phyloP scores from a whole-genome alignment of 2,329 filamentous ascomycete species.

The Penicillium sp. region DNA sequence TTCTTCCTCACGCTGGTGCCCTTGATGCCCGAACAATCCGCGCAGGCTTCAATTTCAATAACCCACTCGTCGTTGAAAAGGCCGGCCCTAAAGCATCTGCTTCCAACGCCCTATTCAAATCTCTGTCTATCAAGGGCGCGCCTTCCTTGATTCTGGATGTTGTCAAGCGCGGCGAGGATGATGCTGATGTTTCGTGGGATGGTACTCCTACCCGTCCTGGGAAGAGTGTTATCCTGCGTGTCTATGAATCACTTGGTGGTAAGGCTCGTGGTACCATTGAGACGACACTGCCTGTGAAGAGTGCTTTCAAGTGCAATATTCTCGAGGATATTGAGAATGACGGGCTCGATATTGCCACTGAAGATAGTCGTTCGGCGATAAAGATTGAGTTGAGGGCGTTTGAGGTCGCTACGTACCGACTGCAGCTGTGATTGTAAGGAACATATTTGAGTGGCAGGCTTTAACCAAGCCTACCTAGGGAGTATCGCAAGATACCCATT shows the following conservation, averaged over 20 bases:
- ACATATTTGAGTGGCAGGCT: not conserved
- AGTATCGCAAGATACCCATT: not conserved
- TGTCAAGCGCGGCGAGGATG: conserved; percentile 90
- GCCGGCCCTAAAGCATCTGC: conserved; percentile 20
- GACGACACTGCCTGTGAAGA: conserved; percentile 69
- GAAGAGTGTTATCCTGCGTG: conserved; percentile 74
- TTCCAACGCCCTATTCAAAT: conserved; percentile 40
- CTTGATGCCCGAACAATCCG: conserved; percentile 73
- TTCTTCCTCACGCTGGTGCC: conserved; percentile 76
- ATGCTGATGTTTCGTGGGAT: conserved; percentile 64
- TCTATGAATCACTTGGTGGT: conserved; percentile 89
- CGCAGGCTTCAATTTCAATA: conserved; percentile 88
- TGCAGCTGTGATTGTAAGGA: conserved; percentile 51
- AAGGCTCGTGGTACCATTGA: conserved; percentile 69
- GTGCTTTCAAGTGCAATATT: conserved; percentile 78
- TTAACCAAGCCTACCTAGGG: not conserved
- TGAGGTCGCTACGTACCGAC: conserved; percentile 78
- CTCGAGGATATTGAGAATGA: conserved; percentile 82
- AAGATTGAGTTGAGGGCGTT: conserved; percentile 71
- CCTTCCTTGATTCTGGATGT: conserved; percentile 77
- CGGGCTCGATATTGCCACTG: conserved; percentile 49
- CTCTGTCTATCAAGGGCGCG: conserved; percentile 67
- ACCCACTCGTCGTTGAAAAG: conserved; percentile 63
- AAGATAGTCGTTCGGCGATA: conserved; percentile 47
- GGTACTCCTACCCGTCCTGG: conserved; percentile 67